phyloP scores from a whole-genome alignment of 129 eudicot species.

The Calendula officinalis region DNA sequence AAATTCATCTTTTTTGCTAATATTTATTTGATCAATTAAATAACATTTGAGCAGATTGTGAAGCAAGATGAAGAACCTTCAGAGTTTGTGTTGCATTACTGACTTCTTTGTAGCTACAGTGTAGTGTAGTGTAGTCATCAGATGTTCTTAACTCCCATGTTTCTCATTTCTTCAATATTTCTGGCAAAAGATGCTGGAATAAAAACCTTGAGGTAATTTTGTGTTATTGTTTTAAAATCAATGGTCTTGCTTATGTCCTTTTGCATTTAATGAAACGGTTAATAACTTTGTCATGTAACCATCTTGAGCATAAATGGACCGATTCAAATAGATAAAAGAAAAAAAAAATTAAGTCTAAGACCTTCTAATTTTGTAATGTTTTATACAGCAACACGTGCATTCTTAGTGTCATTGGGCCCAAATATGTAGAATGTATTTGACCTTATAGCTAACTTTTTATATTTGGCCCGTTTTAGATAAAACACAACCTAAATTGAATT shows the following conservation, averaged over 20 bases:
- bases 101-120: conserved; percentile 39
- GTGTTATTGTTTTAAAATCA: conserved; percentile 6
- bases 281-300: neutral
- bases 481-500: neutral
- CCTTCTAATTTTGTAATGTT: no score
- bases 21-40: conserved; percentile 1
- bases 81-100: conserved; percentile 47
- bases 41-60: conserved; percentile 46
- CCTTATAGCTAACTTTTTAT: neutral
- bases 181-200: conserved; percentile 25
- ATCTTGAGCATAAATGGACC: neutral
- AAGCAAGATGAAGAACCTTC: conserved; percentile 65
- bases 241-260: neutral
- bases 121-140: conserved; percentile 10
- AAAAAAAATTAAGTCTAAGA: no score
- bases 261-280: neutral
- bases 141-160: conserved; percentile 17
- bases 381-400: neutral
- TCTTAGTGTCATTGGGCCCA: neutral
- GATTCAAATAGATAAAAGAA: neutral
- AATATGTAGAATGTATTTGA: neutral
- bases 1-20: neutral
- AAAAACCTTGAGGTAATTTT: conserved; percentile 21
- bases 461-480: neutral
- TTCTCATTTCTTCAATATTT: conserved; percentile 21